Evolutionary conservation across 805 yeast species (phyloP), one percentile per base, ranked within the genome.

Genomic region (Candida patagonica): DNA sequence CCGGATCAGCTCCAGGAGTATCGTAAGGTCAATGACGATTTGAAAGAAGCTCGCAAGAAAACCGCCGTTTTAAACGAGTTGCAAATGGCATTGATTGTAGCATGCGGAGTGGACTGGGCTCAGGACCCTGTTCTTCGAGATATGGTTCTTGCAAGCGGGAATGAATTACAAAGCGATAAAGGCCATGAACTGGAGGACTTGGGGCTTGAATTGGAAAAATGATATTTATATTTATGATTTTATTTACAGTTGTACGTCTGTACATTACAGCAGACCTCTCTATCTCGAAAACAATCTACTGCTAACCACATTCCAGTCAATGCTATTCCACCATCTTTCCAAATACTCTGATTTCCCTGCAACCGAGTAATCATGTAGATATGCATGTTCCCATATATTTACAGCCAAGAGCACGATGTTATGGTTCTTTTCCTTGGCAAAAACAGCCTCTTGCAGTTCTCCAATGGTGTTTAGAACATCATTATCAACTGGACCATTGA

Each of bases 371-470:
- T 92, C 97, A 21, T 73, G 65, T 33, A 86, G 53, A 59, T 80
- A 92, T n/a, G 95, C 85, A 48, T 78, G 74, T 59, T 89, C 94
- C 95, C 96, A 88, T 49, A 82, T 70, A 60, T 78, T 85, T 48
- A 87, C 69, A 37, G 78, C 82, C 49, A 92, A 68, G 34, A 92
- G 62, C 5, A 92, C 94, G 49, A 87, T 65, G 19, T 54, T 49
- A 43, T 48, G 51, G 48, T 56, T 57, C 45, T 53, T 54, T 21
- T 43, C 50, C 21, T 51, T 43, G 34, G 38, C 43, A 10, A 42
- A 42, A 8, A 57, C 70, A 19, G 67, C 56, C 38, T 68, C 60
- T 41, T 66, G 66, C 41, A 75, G 56, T 25, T 62, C 61, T 33
- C 56, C 54, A 6, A 37, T 17, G 7, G 30, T 26, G 21, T 37